Base-by-base conservation (phyloP, 495 filamentous ascomycete genomes). In the Chlorociboria aeruginascens region DNA sequence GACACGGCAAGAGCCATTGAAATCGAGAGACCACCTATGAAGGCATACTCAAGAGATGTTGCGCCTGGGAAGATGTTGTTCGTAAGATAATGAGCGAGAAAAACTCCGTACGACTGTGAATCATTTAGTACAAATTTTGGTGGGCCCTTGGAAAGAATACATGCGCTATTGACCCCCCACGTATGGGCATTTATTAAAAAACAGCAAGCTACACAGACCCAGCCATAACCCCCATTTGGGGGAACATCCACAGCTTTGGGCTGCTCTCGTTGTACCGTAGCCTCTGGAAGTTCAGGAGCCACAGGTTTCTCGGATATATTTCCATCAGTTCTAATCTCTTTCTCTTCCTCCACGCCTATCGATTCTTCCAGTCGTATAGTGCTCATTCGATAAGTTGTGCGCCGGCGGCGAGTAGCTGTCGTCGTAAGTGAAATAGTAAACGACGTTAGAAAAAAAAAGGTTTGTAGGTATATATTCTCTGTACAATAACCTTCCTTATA, bases 1-100 rank as follows among this genome's bases (percentile, higher is more conserved):
- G 78, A 72, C 13, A 81, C 64, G 12, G 81, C 50, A 33, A 83
- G 67, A 10, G 77, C 70, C 50, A 74, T 69, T 8, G 76, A 75
- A 35, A 83, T 72, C 30, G 73, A 77, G 7, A 84, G 63, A n/a
- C 79, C 81, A n/a, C 81, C 81, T 7, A 81, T 73, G 46, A 83
- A 81, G 34, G 81, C 81, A 44, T 76, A 85, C 14, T 74, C 64
- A 6, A 82, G 66, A 4, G 69, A 61, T 8, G 70, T 75, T 20
- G 78, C 77, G 7, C 66, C 71, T 0, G 75, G 74, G 50, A 79
- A 82, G 30, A 67, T 68, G 51, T 77, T 56, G 42, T 68, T 52
- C 0, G 69, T 63, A 30, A 81, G 67, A 48, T 83, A 85, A 51
- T 76, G 63, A 13, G 75, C 71, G n/a, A 84, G 72, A 56, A 78